These are phyloP conservation scores for Diaporthe nobilis DNA, from an alignment of 2,329 filamentous ascomycete species.

Conservation along the genomic window DNA sequence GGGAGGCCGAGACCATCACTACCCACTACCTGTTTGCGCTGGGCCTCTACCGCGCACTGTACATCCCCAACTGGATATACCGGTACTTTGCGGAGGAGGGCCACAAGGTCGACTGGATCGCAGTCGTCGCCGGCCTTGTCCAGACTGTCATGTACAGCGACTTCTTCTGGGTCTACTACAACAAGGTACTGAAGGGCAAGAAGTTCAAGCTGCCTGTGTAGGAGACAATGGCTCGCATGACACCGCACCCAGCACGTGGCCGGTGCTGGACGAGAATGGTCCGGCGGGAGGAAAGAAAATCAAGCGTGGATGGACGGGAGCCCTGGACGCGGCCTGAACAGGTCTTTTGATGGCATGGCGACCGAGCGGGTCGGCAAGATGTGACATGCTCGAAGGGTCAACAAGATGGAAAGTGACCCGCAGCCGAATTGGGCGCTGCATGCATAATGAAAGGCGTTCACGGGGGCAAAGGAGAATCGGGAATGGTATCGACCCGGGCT, in stretches of 20 bases:
- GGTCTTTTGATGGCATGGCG: constrained; percentile 23
- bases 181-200: constrained; percentile 91
- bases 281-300: not conserved
- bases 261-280: not conserved
- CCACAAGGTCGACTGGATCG: constrained; percentile 85
- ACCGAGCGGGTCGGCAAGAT: constrained; percentile 11
- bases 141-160: constrained; percentile 98
- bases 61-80: constrained; percentile 99
- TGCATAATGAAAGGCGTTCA: constrained; percentile 43
- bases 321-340: not conserved
- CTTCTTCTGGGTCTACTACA: constrained; percentile 99
- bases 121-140: constrained; percentile 88
- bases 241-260: not conserved
- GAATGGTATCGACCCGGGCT: constrained; percentile 17
- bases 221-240: constrained; percentile 12
- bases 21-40: constrained; percentile 97
- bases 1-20: constrained; percentile 99
- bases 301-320: not conserved
- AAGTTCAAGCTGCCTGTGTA: constrained; percentile 90
- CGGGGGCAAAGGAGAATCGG: constrained; percentile 24
- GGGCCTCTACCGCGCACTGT: constrained; percentile 90
- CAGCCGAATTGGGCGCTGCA: constrained; percentile 16
- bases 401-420: constrained; percentile 4
- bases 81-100: constrained; percentile 82
- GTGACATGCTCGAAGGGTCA: constrained; percentile 7